Evolutionary conservation across 164 flowering plant genomes (phyloP), one percentile per base, ranked within the genome.

Genomic region (Stephania japonica): DNA sequence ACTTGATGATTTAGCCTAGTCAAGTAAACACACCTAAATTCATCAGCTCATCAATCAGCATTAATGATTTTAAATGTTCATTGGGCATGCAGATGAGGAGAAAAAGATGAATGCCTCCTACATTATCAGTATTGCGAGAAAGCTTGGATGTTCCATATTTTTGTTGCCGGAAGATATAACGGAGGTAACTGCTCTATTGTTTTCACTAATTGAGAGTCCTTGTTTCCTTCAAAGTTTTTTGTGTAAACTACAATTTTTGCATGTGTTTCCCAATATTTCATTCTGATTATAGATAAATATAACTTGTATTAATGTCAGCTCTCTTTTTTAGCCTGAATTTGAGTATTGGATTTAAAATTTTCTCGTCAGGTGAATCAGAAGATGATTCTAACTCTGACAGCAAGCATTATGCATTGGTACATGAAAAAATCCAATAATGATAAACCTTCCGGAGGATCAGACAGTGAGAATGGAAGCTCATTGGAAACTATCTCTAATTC

Each of bases 371-470:
- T 91, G 68, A 93, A 91, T 81, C 94, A 87, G 81, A 93, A 91
- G 87, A 93, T 93, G 98, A 87, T 93, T 68, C 90, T 93, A 12
- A 87, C 90, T 47, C 77, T 93, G 16, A 84, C 93, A 12, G 97
- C 98, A 72, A 88, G 98, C 81, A 86, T 93, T 70, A 91, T 93
- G 98, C 90, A 88, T 76, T 93, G 98, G 98, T 86, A 93, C 79
- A 76, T 90, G 85, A 88, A 87, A 79, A 87, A 89, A 80, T 88
- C 91, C 0, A 76, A 62, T 69, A 93, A 89, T 75, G 95, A 90
- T 21, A 87, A 84, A 70, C 79, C 85, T 19, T 77, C 83, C 59
- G 83, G 75, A 9, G 78, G 82, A 69, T 87, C 94, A 21, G 98
- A 91, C 68, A 89, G 87, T 53, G 97, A 90, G 24, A 89, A 70